Evolutionary conservation across 176 grass and related monocot species (phyloP).

Genomic region (Echinochloa phyllopogon): DNA sequence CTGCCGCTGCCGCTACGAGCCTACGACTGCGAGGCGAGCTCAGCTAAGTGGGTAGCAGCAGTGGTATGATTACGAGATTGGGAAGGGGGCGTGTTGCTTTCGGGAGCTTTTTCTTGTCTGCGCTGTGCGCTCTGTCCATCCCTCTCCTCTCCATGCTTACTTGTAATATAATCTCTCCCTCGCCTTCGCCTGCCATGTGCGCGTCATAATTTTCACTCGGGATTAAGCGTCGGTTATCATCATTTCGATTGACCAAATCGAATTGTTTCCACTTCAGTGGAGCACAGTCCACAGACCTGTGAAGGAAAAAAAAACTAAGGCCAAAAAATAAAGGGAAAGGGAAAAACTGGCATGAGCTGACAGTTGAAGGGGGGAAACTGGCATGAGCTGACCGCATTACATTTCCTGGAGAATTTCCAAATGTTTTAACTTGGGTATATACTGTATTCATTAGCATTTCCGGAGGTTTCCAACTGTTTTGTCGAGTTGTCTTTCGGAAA

Average conservation of each 20-base stretch:
- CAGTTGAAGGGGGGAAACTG: too few species aligned
- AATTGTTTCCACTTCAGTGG: not conserved
- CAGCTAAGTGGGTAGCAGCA: not conserved
- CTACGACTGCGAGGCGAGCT: not conserved
- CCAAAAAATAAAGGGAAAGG: too few species aligned
- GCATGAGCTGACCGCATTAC: too few species aligned
- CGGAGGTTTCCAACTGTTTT: too few species aligned
- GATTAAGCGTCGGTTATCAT: constrained; percentile 1
- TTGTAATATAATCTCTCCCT: constrained; percentile 1
- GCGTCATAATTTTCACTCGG: constrained; percentile 6
- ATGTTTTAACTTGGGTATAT: too few species aligned
- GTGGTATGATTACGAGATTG: constrained; percentile 31
- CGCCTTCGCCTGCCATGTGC: not conserved
- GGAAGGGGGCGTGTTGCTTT: constrained; percentile 39
- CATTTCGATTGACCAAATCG: not conserved
- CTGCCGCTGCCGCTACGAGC: not conserved
- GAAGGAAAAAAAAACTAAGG: not conserved
- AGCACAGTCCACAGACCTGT: not conserved
- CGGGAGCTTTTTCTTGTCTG: constrained; percentile 37
- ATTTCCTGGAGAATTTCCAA: too few species aligned
- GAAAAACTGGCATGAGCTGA: too few species aligned
- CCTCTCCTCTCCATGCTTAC: not conserved
- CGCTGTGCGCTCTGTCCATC: not conserved
- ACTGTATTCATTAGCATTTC: too few species aligned
- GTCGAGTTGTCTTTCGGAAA: too few species aligned